phyloP scores from a whole-genome alignment of 306 rosid genomes.

The Oemleria cerasiformis region DNA sequence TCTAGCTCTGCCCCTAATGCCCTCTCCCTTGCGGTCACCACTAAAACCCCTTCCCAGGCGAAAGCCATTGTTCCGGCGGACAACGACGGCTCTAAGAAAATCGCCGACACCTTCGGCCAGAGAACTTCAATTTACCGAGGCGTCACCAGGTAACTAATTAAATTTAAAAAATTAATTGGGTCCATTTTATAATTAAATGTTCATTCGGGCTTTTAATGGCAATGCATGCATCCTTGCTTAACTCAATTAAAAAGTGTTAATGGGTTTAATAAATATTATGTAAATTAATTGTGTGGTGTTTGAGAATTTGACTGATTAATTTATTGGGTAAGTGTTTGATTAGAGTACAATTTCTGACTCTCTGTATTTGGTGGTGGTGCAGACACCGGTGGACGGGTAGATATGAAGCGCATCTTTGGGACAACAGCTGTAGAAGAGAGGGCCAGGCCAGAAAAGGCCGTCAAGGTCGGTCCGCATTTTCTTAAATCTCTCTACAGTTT shows the following conservation, averaged over 20 bases:
- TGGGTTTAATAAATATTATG: background rate
- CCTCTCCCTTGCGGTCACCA: constrained; percentile 53
- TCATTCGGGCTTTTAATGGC: background rate
- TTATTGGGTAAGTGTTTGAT: background rate
- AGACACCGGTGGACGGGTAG: constrained; percentile 99
- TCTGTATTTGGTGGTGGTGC: constrained; percentile 9
- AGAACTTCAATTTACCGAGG: constrained; percentile 97
- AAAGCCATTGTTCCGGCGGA: constrained; percentile 39
- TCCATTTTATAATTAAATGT: background rate
- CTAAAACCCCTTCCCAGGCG: constrained; percentile 31
- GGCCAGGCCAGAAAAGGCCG: constrained; percentile 99
- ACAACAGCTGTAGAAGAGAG: constrained; percentile 98
- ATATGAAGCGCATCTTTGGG: constrained; percentile 99
- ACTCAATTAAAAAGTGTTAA: background rate
- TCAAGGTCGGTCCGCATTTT: constrained; percentile 54
- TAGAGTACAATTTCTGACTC: background rate
- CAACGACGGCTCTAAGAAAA: constrained; percentile 51
- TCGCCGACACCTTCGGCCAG: constrained; percentile 88
- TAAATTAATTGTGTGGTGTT: background rate
- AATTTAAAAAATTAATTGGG: background rate
- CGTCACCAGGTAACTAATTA: constrained; percentile 64
- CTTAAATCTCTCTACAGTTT: background rate
- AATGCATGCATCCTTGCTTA: background rate
- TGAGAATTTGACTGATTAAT: background rate
- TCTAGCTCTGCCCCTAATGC: constrained; percentile 33